Percentiles rank a stretch among this genome's conserved stretches.
phyloP scores from a whole-genome alignment of 1,139 yeast species.

The Blastobotrys raffinosifermentans region DNA sequence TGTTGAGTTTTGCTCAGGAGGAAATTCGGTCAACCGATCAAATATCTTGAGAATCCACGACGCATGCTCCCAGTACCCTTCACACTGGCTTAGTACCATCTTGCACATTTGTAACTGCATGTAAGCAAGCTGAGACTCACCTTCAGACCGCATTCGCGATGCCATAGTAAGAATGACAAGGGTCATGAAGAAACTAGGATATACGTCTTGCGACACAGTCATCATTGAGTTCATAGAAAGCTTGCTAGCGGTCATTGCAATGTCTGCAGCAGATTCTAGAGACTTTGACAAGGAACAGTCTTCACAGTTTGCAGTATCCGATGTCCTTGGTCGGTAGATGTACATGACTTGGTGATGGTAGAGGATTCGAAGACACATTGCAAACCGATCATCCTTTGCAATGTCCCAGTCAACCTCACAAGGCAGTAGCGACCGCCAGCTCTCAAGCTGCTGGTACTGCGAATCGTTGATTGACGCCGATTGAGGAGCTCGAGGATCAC shows the following conservation, averaged over 20 bases:
- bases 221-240: conserved; percentile 9
- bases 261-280: conserved; percentile 15
- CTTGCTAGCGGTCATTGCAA: conserved; percentile 14
- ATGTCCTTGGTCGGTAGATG: conserved; percentile 13
- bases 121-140: conserved; percentile 5
- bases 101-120: conserved; percentile 15
- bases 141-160: conserved; percentile 3
- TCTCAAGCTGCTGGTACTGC: conserved; percentile 5
- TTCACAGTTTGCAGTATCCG: conserved; percentile 9
- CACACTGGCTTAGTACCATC: conserved; percentile 14
- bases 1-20: too few relatives aligned
- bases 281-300: conserved; percentile 13
- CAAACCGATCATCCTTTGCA: conserved; percentile 3
- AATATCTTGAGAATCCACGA: conserved; percentile 12
- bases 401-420: conserved; percentile 11
- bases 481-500: conserved; percentile 11
- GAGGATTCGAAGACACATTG: conserved; percentile 10
- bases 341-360: conserved; percentile 14
- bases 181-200: conserved; percentile 14
- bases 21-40: conserved; percentile 38
- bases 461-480: conserved; percentile 5
- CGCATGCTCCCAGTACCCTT: conserved; percentile 37
- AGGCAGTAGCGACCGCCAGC: conserved; percentile 11
- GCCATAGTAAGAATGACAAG: conserved; percentile 15
- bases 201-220: conserved; percentile 16